Evolutionary conservation across 352 stramenopile genomes (phyloP).

Genomic region (Elongisporangium undulatum): DNA sequence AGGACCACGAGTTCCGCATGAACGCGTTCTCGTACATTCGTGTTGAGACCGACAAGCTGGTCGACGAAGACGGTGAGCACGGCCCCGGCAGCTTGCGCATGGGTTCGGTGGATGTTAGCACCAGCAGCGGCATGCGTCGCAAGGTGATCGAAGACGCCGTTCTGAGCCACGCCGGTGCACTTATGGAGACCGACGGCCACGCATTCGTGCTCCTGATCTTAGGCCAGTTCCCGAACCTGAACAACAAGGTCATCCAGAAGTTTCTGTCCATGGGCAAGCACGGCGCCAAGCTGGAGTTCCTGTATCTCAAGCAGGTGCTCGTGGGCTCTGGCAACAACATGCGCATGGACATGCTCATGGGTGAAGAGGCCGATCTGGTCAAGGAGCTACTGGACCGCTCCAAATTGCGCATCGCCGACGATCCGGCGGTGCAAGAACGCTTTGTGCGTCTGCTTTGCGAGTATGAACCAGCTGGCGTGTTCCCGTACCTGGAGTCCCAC

Average conservation of each 20-base stretch:
- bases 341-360: constrained; percentile 26
- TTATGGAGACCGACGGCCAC: constrained; percentile 89
- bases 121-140: constrained; percentile 30
- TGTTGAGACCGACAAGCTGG: constrained; percentile 43
- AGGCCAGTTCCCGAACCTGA: constrained; percentile 82
- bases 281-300: constrained; percentile 73
- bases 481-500: constrained; percentile 77
- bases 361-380: constrained; percentile 69
- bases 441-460: constrained; percentile 80
- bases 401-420: constrained; percentile 76
- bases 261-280: constrained; percentile 80
- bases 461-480: constrained; percentile 72
- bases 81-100: background rate
- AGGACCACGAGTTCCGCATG: constrained; percentile 78
- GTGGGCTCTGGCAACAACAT: constrained; percentile 47
- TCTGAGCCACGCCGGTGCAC: constrained; percentile 57
- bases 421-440: constrained; percentile 76
- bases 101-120: constrained; percentile 13
- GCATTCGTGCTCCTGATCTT: constrained; percentile 85
- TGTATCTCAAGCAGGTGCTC: constrained; percentile 79
- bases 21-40: constrained; percentile 86
- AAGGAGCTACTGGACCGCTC: constrained; percentile 79
- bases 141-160: constrained; percentile 80
- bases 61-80: constrained; percentile 31
- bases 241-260: constrained; percentile 83